Evolutionary conservation across 768 basidiomycete species (phyloP).

Genomic region (Lactarius sp.): DNA sequence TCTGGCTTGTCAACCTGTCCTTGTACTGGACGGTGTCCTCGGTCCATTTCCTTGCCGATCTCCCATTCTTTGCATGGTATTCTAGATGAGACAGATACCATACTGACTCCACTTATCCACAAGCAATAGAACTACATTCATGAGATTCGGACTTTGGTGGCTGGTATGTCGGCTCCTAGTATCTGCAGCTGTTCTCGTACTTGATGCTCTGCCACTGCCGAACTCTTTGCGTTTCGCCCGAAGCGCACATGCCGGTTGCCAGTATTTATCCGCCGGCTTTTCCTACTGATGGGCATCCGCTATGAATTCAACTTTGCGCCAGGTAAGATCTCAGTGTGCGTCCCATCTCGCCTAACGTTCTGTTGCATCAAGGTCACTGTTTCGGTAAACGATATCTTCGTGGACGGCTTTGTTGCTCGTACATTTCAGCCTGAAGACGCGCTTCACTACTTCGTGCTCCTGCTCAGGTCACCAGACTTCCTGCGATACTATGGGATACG

Average conservation of each 20-base stretch:
- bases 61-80: not conserved
- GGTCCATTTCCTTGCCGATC: not conserved
- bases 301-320: not conserved
- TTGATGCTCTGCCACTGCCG: not conserved
- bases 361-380: not conserved
- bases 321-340: not conserved
- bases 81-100: not conserved
- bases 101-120: not conserved
- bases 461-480: not conserved
- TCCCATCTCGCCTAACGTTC: not conserved
- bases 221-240: not conserved
- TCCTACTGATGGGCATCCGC: not conserved
- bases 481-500: not conserved
- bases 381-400: not conserved
- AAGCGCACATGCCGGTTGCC: not conserved
- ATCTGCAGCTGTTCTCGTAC: not conserved
- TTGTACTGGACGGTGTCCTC: not conserved
- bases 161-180: not conserved
- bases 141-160: not conserved
- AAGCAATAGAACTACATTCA: not conserved
- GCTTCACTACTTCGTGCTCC: not conserved
- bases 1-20: not conserved
- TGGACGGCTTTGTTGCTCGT: not conserved
- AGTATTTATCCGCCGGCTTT: not conserved
- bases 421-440: slow-evolving; percentile 1